Evolutionary conservation across 352 stramenopile genomes (phyloP).

Genomic region (Phytopythium oedochilum): DNA sequence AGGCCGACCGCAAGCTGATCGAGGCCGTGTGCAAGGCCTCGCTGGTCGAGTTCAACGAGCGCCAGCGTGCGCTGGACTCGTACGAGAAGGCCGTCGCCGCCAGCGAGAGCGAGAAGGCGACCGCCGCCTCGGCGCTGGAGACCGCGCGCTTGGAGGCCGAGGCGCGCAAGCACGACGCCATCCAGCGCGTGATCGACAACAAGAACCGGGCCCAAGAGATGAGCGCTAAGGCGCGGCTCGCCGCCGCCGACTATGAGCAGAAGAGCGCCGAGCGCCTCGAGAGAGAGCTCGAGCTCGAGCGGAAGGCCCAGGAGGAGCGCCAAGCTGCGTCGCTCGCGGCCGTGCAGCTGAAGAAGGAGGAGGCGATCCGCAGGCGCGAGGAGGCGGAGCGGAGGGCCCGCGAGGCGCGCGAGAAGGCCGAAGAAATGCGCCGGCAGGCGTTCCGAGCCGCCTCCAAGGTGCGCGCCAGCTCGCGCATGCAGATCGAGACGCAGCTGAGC

Average conservation of each 20-base stretch:
- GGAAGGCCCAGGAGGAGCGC: slow-evolving; percentile 30
- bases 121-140: slow-evolving; percentile 29
- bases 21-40: slow-evolving; percentile 77
- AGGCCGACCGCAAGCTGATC: slow-evolving; percentile 69
- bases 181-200: slow-evolving; percentile 73
- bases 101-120: slow-evolving; percentile 21
- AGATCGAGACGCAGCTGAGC: slow-evolving; percentile 62
- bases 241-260: slow-evolving; percentile 51
- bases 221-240: slow-evolving; percentile 53
- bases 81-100: slow-evolving; percentile 41
- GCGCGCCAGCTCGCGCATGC: slow-evolving; percentile 49
- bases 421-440: slow-evolving; percentile 54
- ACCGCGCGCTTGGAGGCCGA: slow-evolving; percentile 42
- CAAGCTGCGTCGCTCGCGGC: slow-evolving; percentile 36
- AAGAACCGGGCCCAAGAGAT: slow-evolving; percentile 58
- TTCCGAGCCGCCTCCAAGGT: slow-evolving; percentile 66
- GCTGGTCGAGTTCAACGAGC: slow-evolving; percentile 67
- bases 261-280: slow-evolving; percentile 50
- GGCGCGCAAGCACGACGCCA: slow-evolving; percentile 53
- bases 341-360: slow-evolving; percentile 57
- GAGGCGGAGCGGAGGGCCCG: slow-evolving; percentile 65
- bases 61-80: slow-evolving; percentile 47
- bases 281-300: slow-evolving; percentile 46
- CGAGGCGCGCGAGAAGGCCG: slow-evolving; percentile 50
- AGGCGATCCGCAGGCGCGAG: slow-evolving; percentile 51